Percentiles rank a stretch among this genome's conserved stretches.
These are phyloP conservation scores for Pythium utonaiense DNA, from an alignment of 352 stramenopile species.

Conservation along the genomic window DNA sequence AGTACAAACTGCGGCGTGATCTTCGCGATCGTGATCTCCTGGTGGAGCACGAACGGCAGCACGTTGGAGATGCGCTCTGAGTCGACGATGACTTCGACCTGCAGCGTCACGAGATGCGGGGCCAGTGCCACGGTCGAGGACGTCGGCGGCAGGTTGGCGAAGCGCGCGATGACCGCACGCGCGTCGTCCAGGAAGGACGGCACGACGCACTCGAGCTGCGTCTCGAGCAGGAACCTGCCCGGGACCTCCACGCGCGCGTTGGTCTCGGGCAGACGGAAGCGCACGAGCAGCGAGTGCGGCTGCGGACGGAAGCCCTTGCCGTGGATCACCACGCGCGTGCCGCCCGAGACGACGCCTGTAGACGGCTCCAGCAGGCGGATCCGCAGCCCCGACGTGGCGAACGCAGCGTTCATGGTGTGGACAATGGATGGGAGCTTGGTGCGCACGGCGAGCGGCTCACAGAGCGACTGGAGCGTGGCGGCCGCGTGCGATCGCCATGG, in stretches of 20 bases:
- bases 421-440: not conserved
- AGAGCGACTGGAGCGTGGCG: not conserved
- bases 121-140: conserved; percentile 41
- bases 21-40: conserved; percentile 41
- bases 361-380: conserved; percentile 53
- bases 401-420: not conserved
- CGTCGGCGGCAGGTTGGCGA: conserved; percentile 39
- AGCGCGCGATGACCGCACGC: conserved; percentile 29
- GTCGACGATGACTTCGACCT: conserved; percentile 60
- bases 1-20: conserved; percentile 59
- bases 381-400: conserved; percentile 23
- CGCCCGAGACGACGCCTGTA: conserved; percentile 40
- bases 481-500: not conserved
- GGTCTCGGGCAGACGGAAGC: conserved; percentile 38
- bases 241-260: conserved; percentile 33
- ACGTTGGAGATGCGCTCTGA: conserved; percentile 51
- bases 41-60: conserved; percentile 45
- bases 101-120: conserved; percentile 42
- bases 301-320: conserved; percentile 52
- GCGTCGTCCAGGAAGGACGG: conserved; percentile 44
- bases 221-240: conserved; percentile 48
- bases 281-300: conserved; percentile 64
- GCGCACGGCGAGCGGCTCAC: not conserved
- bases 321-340: conserved; percentile 52
- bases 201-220: conserved; percentile 56